Base-by-base conservation (phyloP, 768 basidiomycete genomes). In the Boletus barrowsii region DNA sequence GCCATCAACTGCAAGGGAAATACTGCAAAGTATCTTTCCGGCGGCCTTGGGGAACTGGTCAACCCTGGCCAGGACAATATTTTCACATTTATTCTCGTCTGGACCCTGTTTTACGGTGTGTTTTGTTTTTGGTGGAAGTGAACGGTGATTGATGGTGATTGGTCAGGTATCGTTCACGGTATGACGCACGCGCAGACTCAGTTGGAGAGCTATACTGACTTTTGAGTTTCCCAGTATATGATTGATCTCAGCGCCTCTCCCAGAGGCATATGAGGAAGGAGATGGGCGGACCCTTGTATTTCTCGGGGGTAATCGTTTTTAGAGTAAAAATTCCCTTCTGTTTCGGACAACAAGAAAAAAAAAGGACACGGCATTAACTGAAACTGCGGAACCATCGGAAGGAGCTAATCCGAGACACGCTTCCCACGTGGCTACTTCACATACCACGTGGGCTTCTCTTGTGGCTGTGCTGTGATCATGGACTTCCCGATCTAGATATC, bases 71-170 rank as follows among this genome's bases (percentile, higher is more conserved):
- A 93, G 71, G 94, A 97, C 71, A 94, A 93, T 59, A 75, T 87
- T 17, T 91, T 93, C 64, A 91, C 92, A 4, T 98, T 95, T 64
- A 81, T 98, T 54, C 81, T 97, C 29, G 87, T 89, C 20, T 98
- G 94, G 94, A 98, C 94, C 35, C 75, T 96, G 51, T 90, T 94
- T 69, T 96, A 90, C 68, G 94, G 90, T 92, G 62, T 55, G 88
- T 73, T 22, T 49, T 46, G 46, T n/a, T 29, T 58, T 33, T 54
- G 40, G 43, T 36, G 5, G 20, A 39, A 13, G 24, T 44, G 44
- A 20, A 17, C 9, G 4, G 36, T 47, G 26, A 54, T 44, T 49
- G 51, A 56, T 52, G 26, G 22, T 22, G 43, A 33, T 43, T 45
- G 32, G 72, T 8, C 42, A 68, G 80, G 78, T 15, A 71, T 82